Conservation (phyloP, 2,329 filamentous ascomycete genomes). For the Proliferodiscus dingleyae region DNA sequence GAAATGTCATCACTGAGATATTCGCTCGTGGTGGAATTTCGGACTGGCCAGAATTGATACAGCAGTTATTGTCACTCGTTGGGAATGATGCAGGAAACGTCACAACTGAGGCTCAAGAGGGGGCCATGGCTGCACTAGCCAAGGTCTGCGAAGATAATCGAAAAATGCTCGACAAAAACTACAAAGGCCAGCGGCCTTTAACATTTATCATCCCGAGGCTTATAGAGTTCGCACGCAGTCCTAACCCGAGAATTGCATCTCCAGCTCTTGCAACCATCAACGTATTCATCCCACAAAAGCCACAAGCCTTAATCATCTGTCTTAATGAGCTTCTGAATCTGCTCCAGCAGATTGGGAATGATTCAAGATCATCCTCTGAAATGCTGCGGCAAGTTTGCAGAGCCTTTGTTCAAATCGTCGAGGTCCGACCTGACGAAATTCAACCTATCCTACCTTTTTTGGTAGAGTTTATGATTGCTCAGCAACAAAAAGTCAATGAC, state of each 20-base stretch:
- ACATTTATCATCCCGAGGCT: conserved; percentile 87
- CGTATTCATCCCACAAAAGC: conserved; percentile 81
- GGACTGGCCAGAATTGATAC: conserved; percentile 85
- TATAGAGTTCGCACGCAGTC: conserved; percentile 76
- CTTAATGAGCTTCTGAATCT: conserved; percentile 78
- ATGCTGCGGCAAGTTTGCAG: conserved; percentile 91
- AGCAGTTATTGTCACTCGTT: conserved; percentile 74
- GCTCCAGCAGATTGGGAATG: conserved; percentile 75
- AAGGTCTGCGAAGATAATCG: conserved; percentile 98
- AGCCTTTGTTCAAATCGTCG: conserved; percentile 86
- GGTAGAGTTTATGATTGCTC: conserved; percentile 89
- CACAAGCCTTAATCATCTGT: conserved; percentile 73
- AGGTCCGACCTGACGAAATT: conserved; percentile 85
- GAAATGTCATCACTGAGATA: conserved; percentile 91
- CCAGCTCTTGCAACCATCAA: conserved; percentile 83
- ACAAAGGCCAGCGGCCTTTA: conserved; percentile 82
- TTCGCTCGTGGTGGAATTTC: conserved; percentile 79
- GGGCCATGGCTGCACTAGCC: conserved; percentile 84
- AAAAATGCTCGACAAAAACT: conserved; percentile 78
- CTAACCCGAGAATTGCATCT: conserved; percentile 70
- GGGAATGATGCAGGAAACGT: conserved; percentile 66
- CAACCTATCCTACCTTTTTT: conserved; percentile 79
- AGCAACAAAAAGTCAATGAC: conserved; percentile 77
- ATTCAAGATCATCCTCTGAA: conserved; percentile 70
- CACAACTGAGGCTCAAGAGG: conserved; percentile 74